These are phyloP conservation scores for Cadophora malorum DNA, from an alignment of 2,329 filamentous ascomycete species.

Conservation along the genomic window DNA sequence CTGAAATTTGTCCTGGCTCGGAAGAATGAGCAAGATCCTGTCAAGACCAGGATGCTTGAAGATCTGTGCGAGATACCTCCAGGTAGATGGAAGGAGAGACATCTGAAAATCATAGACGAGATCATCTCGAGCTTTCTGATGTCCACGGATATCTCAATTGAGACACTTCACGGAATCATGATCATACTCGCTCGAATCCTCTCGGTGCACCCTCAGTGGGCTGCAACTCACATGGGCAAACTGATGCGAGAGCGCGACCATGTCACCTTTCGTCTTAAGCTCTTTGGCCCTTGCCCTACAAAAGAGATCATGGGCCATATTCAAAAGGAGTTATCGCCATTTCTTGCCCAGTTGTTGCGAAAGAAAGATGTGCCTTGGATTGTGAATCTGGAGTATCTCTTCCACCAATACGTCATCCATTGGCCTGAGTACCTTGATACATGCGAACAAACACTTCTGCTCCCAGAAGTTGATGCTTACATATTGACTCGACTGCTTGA, in stretches of 20 bases:
- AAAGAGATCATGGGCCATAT: conserved; percentile 22
- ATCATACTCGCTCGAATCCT: conserved; percentile 15
- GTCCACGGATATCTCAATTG: conserved; percentile 3
- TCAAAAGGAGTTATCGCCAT: conserved; percentile 18
- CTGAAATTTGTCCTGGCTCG: conserved; percentile 23
- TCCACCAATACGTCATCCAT: conserved; percentile 21
- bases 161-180: conserved; percentile 13
- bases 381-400: neutral
- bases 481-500: conserved; percentile 4
- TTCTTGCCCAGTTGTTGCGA: conserved; percentile 10
- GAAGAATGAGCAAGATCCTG: conserved; percentile 31
- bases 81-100: conserved; percentile 19
- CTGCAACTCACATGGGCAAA: conserved; percentile 15
- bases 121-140: conserved; percentile 19
- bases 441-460: conserved; percentile 12
- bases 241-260: conserved; percentile 15
- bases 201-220: conserved; percentile 24
- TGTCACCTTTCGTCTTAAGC: neutral
- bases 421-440: conserved; percentile 26
- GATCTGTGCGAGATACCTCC: conserved; percentile 18
- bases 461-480: neutral
- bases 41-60: conserved; percentile 17
- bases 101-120: conserved; percentile 18
- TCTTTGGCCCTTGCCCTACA: conserved; percentile 15
- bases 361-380: conserved; percentile 20